Percentiles rank a stretch among this genome's conserved stretches.
These are phyloP conservation scores for Kodamaea plutei DNA, from an alignment of 1,139 yeast species.

Conservation along the genomic window DNA sequence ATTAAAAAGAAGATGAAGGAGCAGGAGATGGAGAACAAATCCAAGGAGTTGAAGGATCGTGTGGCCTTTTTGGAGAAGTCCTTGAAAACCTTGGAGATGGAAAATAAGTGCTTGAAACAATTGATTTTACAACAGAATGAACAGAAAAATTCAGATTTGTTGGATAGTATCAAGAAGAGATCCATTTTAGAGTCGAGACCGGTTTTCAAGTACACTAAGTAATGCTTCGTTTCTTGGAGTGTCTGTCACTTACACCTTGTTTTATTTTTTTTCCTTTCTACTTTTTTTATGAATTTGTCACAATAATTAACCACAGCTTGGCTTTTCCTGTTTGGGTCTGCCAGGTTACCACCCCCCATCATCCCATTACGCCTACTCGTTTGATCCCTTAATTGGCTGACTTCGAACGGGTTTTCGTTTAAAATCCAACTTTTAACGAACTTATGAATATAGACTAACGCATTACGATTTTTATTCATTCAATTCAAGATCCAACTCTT, in stretches of 20 bases:
- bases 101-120: slow-evolving; percentile 63
- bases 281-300: slow-evolving; percentile 2
- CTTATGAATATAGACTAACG: slow-evolving; percentile 18
- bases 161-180: slow-evolving; percentile 41
- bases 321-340: no score
- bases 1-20: slow-evolving; percentile 58
- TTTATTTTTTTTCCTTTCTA: slow-evolving; percentile 2
- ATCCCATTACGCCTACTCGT: slow-evolving; percentile 6
- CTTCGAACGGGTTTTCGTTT: slow-evolving; percentile 17
- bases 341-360: no score
- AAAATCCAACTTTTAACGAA: slow-evolving; percentile 41
- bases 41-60: slow-evolving; percentile 40
- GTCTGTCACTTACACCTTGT: slow-evolving; percentile 6
- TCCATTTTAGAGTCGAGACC: slow-evolving; percentile 31
- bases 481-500: slow-evolving; percentile 35
- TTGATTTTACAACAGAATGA: slow-evolving; percentile 47
- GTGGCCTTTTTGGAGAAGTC: slow-evolving; percentile 39
- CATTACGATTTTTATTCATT: slow-evolving; percentile 14
- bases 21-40: slow-evolving; percentile 51
- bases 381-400: slow-evolving; percentile 11
- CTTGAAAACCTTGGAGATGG: slow-evolving; percentile 62
- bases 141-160: slow-evolving; percentile 35
- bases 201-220: slow-evolving; percentile 30
- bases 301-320: no score
- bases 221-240: slow-evolving; percentile 5